phyloP scores from a whole-genome alignment of 345 rosid genomes.

The Euclidium syriacum region DNA sequence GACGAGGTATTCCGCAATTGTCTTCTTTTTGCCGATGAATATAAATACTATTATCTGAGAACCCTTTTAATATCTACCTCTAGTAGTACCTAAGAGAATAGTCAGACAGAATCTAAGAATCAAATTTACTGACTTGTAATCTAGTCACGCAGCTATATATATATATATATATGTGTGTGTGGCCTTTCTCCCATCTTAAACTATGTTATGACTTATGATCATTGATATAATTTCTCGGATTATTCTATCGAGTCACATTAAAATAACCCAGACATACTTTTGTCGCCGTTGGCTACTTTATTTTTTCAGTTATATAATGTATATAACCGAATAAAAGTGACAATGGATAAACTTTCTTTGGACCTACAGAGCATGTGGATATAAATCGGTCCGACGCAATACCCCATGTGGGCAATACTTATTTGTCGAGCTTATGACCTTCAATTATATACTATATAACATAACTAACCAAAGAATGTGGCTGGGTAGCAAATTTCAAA shows the following conservation, averaged over 20 bases:
- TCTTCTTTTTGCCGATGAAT: not conserved
- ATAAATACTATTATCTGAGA: not conserved
- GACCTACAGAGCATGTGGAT: conserved; percentile 26
- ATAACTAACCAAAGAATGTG: not conserved
- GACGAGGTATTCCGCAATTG: not conserved
- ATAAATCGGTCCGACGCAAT: conserved; percentile 14
- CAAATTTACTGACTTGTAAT: conserved; percentile 24
- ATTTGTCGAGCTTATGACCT: conserved; percentile 8
- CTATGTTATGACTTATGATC: conserved; percentile 7
- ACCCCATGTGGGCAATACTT: conserved; percentile 19
- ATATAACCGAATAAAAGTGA: conserved; percentile 16
- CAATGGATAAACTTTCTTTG: conserved; percentile 24
- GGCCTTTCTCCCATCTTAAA: conserved; percentile 17
- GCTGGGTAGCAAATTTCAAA: not conserved
- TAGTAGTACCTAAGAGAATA: conserved; percentile 12
- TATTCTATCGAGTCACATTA: conserved; percentile 13
- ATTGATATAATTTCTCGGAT: conserved; percentile 11
- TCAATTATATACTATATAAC: not conserved
- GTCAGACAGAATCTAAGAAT: conserved; percentile 23
- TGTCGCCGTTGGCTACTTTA: conserved; percentile 28
- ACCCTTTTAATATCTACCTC: conserved; percentile 22
- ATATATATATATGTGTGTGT: no score
- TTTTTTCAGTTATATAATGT: conserved; percentile 10
- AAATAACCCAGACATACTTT: conserved; percentile 17
- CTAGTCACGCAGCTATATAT: conserved; percentile 23